Evolutionary conservation across 805 yeast genomes (phyloP).

Genomic region (Torulaspora gathmanii): DNA sequence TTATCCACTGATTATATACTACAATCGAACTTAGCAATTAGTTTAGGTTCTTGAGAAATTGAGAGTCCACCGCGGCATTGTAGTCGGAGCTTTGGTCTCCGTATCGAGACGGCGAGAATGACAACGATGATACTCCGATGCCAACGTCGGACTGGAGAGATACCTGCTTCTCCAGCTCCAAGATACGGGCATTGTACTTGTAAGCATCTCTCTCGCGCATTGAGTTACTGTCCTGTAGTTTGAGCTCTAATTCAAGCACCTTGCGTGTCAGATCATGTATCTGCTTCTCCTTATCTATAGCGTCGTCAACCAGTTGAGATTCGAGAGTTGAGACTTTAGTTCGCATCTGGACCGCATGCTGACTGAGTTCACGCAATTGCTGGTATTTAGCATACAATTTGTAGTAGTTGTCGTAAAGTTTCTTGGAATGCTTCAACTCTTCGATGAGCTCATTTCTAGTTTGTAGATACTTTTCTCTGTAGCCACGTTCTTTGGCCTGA

Average conservation of each 20-base stretch:
- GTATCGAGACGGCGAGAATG: constrained; percentile 9
- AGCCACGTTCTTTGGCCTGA: constrained; percentile 12
- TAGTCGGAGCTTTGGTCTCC: constrained; percentile 16
- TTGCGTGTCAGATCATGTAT: constrained; percentile 32
- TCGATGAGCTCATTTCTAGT: constrained; percentile 32
- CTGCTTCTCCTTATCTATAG: constrained; percentile 25
- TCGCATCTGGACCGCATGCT: constrained; percentile 14
- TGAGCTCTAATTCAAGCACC: constrained; percentile 23
- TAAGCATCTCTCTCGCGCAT: constrained; percentile 22
- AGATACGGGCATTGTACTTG: constrained; percentile 27
- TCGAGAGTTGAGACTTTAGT: constrained; percentile 24
- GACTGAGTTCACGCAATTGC: constrained; percentile 18
- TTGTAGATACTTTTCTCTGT: constrained; percentile 24
- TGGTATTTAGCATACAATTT: constrained; percentile 34
- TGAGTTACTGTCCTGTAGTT: constrained; percentile 25
- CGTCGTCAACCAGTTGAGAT: constrained; percentile 23
- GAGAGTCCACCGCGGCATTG: constrained; percentile 18
- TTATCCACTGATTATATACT: neutral
- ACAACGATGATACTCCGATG: constrained; percentile 6
- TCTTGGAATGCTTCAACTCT: constrained; percentile 35
- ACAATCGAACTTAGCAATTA: neutral
- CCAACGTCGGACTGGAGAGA: constrained; percentile 4
- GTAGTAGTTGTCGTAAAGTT: constrained; percentile 36
- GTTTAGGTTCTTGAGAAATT: constrained; percentile 15
- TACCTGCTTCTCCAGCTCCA: constrained; percentile 28